A percentile compares a stretch with the other conserved stretches of the same genome.
Evolutionary conservation across 352 stramenopile genomes (phyloP).

Genomic region (Phytophthora hibernalis): DNA sequence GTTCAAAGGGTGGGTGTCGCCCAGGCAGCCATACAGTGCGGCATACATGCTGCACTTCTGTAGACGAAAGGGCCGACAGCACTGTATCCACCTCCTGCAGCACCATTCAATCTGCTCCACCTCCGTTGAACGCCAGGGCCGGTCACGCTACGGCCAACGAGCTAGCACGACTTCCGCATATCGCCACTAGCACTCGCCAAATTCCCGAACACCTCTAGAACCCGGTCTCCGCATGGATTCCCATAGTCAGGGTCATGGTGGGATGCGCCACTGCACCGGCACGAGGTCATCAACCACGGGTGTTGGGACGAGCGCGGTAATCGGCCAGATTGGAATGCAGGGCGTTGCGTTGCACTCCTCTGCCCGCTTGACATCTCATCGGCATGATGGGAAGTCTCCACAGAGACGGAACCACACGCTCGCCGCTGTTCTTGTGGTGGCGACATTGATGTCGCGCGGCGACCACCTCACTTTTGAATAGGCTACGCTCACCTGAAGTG

Average conservation of each 20-base stretch:
- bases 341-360: not conserved
- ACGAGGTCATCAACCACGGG: not conserved
- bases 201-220: not conserved
- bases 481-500: slow-evolving; percentile 1
- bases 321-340: not conserved
- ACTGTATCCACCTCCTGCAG: too few species aligned
- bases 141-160: not conserved
- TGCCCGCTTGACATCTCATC: not conserved
- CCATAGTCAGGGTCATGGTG: not conserved
- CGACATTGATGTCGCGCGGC: not conserved
- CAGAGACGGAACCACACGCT: not conserved
- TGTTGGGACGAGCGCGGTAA: not conserved
- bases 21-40: too few species aligned
- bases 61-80: not conserved
- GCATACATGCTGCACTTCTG: not conserved
- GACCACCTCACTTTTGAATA: slow-evolving; percentile 25
- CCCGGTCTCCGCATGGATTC: not conserved
- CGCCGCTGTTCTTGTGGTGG: slow-evolving; percentile 16
- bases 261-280: not conserved
- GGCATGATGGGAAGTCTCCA: not conserved
- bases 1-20: not conserved
- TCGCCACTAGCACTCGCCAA: not conserved
- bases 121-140: not conserved
- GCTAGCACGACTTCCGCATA: not conserved
- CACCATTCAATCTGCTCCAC: not conserved